These are phyloP conservation scores for Salix dunnii DNA, from an alignment of 345 rosid genomes.

Conservation along the genomic window DNA sequence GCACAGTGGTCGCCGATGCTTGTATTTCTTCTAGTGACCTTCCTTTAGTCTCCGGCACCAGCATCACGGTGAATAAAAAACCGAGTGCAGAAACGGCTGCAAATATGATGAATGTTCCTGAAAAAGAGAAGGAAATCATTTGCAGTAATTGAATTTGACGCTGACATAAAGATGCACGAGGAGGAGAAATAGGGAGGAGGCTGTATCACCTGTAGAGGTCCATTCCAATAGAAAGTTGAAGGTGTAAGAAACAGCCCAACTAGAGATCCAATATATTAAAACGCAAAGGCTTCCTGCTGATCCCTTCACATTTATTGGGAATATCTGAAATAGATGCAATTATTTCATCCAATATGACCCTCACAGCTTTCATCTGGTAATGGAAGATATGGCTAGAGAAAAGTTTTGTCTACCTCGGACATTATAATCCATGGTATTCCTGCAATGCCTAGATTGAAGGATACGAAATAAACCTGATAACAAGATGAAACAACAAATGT, in stretches of 20 bases:
- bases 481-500: not conserved
- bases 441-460: conserved; percentile 22
- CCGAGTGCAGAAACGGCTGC: not conserved
- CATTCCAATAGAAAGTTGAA: conserved; percentile 41
- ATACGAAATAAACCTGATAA: conserved; percentile 20
- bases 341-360: not conserved
- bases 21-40: conserved; percentile 18
- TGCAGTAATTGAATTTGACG: not conserved
- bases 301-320: conserved; percentile 49
- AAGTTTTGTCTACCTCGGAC: conserved; percentile 26
- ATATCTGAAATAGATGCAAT: conserved; percentile 25
- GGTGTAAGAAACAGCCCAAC: conserved; percentile 41
- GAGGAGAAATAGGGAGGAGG: not conserved
- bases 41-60: conserved; percentile 20
- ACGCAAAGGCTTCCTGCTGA: conserved; percentile 44
- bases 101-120: too few species aligned
- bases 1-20: not conserved
- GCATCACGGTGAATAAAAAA: not conserved
- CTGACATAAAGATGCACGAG: not conserved
- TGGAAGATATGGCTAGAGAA: not conserved
- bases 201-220: conserved; percentile 32
- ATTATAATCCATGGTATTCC: conserved; percentile 34
- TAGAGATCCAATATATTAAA: conserved; percentile 35
- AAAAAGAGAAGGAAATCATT: too few species aligned
- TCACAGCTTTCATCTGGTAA: too few species aligned